Evolutionary conservation across 768 basidiomycete genomes (phyloP), one percentile per base, ranked within the genome.

Genomic region (Auriculariales sp.): DNA sequence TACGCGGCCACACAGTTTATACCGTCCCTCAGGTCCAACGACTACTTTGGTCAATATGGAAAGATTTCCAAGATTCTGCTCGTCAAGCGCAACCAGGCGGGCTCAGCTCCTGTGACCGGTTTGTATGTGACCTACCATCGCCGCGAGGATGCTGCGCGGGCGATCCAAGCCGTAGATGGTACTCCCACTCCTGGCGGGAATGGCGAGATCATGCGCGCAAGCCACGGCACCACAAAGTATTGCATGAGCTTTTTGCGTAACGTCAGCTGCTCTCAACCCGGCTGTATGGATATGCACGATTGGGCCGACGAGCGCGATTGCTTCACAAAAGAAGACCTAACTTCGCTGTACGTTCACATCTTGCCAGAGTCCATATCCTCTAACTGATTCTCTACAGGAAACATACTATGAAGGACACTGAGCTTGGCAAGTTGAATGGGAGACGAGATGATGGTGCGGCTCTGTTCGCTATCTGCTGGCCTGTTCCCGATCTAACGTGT

Each of bases 281-380:
- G 77, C 55, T 99, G 95, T 65, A 83, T 93, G 81, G 86, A 88
- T 62, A 68, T 93, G 36, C 95, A 99, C 61, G 95, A 98, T 63
- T 95, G 91, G 89, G 95, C 93, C 29, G 95, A 97, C 53, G 94
- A 98, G 66, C 86, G 90, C 50, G 95, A 99, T 64, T 93, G 89
- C 59, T 93, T 95, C 61, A 92, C 93, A 1, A 93, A 93, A 66
- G 92, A 97, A 62, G 94, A 98, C 64, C 69, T 94, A 51, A 84
- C 90, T 24, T 94, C 92, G 0, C 66, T 93, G 91, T 94, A 61
- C 44, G 78, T 72, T 2, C 14, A 44, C 30, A 17, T 48, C 54
- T 53, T 33, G 48, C 28, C 28, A 28, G 7, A 31, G 15, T 24
- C 46, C 49, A 54, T 47, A 42, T 46, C 49, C 45, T 51, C 48